A percentile compares a stretch with the other conserved stretches of the same genome.
Evolutionary conservation across 169 alveolate genomes (phyloP).

Genomic region (Plasmodium sp.): DNA sequence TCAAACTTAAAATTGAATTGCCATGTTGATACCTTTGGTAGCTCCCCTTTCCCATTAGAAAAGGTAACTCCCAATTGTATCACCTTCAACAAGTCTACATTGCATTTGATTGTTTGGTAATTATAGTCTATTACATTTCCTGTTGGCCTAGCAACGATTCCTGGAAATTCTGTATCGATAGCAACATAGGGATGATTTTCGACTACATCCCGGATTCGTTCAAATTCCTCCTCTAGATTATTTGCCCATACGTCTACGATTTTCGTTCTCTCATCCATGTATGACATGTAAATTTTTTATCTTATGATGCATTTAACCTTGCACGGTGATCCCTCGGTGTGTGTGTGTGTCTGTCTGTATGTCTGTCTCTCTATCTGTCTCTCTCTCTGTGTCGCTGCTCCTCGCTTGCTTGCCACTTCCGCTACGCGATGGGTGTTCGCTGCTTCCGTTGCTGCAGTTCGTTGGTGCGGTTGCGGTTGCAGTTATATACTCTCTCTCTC

Average conservation of each 20-base stretch:
- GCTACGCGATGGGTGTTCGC: neutral
- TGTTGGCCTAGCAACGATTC: constrained; percentile 94
- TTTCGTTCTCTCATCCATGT: constrained; percentile 89
- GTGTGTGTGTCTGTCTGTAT: too few relatives aligned
- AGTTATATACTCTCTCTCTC: neutral
- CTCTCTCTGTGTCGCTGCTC: neutral
- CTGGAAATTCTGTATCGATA: constrained; percentile 94
- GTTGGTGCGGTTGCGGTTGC: neutral
- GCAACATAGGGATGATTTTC: constrained; percentile 93
- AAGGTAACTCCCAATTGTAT: constrained; percentile 97
- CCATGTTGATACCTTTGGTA: constrained; percentile 94
- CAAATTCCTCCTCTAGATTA: constrained; percentile 93
- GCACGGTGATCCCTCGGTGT: neutral
- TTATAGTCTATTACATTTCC: constrained; percentile 92
- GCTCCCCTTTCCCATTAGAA: constrained; percentile 93
- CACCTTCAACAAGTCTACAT: constrained; percentile 96
- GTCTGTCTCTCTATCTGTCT: too few relatives aligned
- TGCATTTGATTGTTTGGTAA: constrained; percentile 95
- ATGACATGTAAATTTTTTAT: constrained; percentile 34
- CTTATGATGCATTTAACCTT: constrained; percentile 4
- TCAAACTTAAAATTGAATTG: constrained; percentile 97
- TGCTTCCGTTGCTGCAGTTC: neutral
- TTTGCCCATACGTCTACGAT: constrained; percentile 90
- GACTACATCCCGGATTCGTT: constrained; percentile 91
- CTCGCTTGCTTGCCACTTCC: neutral